A percentile compares a stretch with the other conserved stretches of the same genome.
Evolutionary conservation across 2,329 filamentous ascomycete species (phyloP).

Genomic region (Claviceps citrina): DNA sequence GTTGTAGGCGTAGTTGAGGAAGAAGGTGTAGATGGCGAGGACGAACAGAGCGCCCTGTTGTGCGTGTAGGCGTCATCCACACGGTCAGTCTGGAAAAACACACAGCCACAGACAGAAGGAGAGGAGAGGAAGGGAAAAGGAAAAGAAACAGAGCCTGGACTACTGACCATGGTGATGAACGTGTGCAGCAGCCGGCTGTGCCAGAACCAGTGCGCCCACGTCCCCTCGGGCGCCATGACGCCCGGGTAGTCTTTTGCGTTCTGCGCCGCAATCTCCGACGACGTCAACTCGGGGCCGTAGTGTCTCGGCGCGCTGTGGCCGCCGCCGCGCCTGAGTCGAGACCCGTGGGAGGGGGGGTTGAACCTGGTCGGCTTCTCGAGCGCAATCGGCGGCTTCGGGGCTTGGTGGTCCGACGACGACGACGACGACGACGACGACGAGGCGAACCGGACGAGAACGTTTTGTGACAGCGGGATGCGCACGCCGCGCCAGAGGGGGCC

Average conservation of each 20-base stretch:
- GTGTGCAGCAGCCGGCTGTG: conserved; percentile 62
- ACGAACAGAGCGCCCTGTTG: conserved; percentile 47
- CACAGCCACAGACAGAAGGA: too few species aligned
- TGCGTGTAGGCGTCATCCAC: not conserved
- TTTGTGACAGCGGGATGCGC: conserved; percentile 20
- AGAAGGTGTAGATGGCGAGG: conserved; percentile 58
- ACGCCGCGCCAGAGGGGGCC: conserved; percentile 38
- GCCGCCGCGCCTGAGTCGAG: conserved; percentile 42
- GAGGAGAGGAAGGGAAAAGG: not conserved
- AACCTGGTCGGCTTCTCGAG: conserved; percentile 82
- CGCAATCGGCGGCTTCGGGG: conserved; percentile 42
- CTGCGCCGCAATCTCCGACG: conserved; percentile 51
- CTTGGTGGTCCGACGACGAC: conserved; percentile 1
- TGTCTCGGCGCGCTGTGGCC: conserved; percentile 40
- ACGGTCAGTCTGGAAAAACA: too few species aligned
- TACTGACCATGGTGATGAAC: conserved; percentile 64
- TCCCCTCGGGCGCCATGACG: conserved; percentile 72
- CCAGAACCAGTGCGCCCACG: conserved; percentile 73
- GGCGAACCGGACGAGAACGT: conserved; percentile 21
- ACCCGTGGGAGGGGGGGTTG: conserved; percentile 78
- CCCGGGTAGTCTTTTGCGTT: conserved; percentile 65
- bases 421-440: conserved; percentile 11
- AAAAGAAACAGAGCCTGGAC: not conserved
- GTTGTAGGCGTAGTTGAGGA: conserved; percentile 61
- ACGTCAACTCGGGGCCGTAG: conserved; percentile 59